Percentiles rank a stretch among this genome's conserved stretches.
Conservation (phyloP, 495 filamentous ascomycete genomes). For the Endocarpon pusillum region DNA sequence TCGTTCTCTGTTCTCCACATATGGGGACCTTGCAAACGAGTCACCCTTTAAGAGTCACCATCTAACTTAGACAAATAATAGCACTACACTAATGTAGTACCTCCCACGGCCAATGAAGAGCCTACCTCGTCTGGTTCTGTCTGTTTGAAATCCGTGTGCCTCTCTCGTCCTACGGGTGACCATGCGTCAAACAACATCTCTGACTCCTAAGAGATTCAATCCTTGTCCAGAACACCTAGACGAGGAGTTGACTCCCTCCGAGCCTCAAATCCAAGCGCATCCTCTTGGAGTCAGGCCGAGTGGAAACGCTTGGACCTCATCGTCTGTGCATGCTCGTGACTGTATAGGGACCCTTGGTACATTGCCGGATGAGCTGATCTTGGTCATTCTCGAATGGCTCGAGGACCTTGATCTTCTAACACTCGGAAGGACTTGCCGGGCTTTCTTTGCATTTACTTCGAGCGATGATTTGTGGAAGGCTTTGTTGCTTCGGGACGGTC, state of each 20-base stretch:
- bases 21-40: no score
- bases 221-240: no score
- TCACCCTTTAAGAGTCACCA: no score
- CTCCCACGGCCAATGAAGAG: no score
- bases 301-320: constrained; percentile 63
- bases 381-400: constrained; percentile 58
- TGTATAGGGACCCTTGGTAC: constrained; percentile 42
- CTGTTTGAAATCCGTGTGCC: no score
- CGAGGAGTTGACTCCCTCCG: neutral
- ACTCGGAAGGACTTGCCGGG: constrained; percentile 72
- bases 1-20: no score
- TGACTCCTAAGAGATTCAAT: neutral
- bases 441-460: constrained; percentile 71
- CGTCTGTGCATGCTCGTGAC: constrained; percentile 45
- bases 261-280: constrained; percentile 39
- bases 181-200: no score
- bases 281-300: constrained; percentile 73
- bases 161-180: no score
- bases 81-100: no score
- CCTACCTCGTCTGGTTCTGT: no score
- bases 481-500: constrained; percentile 31
- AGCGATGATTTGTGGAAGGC: constrained; percentile 85
- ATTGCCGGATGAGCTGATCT: constrained; percentile 69
- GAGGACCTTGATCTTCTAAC: constrained; percentile 42
- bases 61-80: no score